Base-by-base conservation (phyloP, 1,284 basidiomycete genomes). In the Ustilago hordei region DNA sequence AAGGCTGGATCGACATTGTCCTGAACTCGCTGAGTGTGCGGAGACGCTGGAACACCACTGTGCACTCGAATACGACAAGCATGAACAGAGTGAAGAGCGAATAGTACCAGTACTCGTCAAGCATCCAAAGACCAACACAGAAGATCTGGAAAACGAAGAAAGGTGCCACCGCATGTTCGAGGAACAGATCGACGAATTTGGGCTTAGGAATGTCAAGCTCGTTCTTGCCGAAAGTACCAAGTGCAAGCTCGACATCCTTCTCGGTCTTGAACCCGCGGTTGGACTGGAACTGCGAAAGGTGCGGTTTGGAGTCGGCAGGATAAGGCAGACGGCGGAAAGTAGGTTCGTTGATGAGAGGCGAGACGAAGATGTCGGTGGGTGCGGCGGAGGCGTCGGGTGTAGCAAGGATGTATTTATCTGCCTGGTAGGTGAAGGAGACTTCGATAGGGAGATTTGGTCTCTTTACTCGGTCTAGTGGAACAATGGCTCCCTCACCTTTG, bases 361-460 rank as follows among this genome's bases (percentile, higher is more conserved):
- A 85, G 38, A 73, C 60, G 23, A 77, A 78, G 58, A 85, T 79
- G 47, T 79, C 75, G 32, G 81, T 80, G 28, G 76, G 56, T 4
- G 81, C 64, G 28, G 84, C 84, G n/a, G 68, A 66, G 7, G 81
- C 63, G 62, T 85, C 83, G 6, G 84, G 84, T 13, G 90, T 88
- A 50, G 90, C 88, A 55, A 93, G 91, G 63, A 94, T 90, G 86
- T 98, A 99, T 56, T 94, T 95, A 88, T 99, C 96, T 62, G 93
- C 92, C 87, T 99, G 95, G 87, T 98, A 99, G 86, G 90, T 92
- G 89, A 99, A 98, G 17, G 92, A 93, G 86, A 93, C 93, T 91
- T 91, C 58, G 89, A 88, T 31, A 47, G 78, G 75, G 45, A 81
- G 64, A 55, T 79, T 67, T 52, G 75, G 61, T 28, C 70, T 45